Evolutionary conservation across 139 green algal species (phyloP), one percentile per base, ranked within the genome.

Genomic region (Chlamydomonas asymmetrica): DNA sequence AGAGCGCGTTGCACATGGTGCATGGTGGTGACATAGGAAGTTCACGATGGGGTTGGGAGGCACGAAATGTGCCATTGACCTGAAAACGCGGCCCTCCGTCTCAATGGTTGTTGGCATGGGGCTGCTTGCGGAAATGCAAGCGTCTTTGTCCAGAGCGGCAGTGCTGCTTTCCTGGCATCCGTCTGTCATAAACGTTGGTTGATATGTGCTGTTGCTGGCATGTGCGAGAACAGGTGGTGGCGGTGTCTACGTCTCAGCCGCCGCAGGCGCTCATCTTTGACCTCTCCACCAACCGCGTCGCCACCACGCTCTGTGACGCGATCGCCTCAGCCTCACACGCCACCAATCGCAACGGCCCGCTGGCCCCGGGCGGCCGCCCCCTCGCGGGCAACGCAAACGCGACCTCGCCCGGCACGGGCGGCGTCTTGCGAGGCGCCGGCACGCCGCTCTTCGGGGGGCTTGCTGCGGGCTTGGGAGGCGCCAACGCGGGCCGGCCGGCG

Each of bases 181-280:
- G n/a, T n/a, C n/a, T n/a, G n/a, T n/a, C n/a, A n/a, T n/a, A n/a
- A n/a, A n/a, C n/a, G n/a, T n/a, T n/a, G n/a, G n/a, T n/a, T n/a
- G n/a, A n/a, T n/a, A n/a, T n/a, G 56, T 16, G 48, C 48, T 56
- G 48, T 20, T 56, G 48, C 48, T 56, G 16, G 48, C 48, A 56
- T 20, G n/a, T n/a, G n/a, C n/a, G n/a, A 56, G 1, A 13, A 2
- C 70, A 76, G 70, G 70, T 76, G 40, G 70, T 82, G 22, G 74
- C 60, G 0, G 74, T 85, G 4, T 66, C 67, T 20, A 31, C 62
- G 1, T 29, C 60, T 20, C 52, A 54, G 6, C 61, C 63, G 1
- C 63, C 74, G 1, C 74, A 82, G 29, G 80, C 74, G 6, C 56
- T 75, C 20, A 48, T 85, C 13, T 85, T 75, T 32, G 80, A 85